phyloP scores from a whole-genome alignment of 179 eudicot genomes.

The Amaranthus tricolor region DNA sequence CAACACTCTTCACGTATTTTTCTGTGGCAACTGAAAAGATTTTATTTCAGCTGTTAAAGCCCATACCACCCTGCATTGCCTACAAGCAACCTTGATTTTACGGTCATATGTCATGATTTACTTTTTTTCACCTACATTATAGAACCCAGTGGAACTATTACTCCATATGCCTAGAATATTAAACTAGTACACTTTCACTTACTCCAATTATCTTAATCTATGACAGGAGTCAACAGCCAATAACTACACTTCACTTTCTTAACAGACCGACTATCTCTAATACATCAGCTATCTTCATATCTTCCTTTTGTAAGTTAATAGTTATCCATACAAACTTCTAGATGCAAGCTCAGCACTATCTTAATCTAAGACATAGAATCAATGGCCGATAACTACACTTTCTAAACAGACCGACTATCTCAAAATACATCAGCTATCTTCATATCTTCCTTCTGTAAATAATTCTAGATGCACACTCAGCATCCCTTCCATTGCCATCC shows the following conservation, averaged over 20 bases:
- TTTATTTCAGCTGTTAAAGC: background rate
- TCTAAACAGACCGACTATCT: conserved; percentile 1
- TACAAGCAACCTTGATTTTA: background rate
- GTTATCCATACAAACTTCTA: conserved; percentile 9
- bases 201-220: background rate
- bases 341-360: background rate
- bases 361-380: background rate
- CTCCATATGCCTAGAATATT: background rate
- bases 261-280: conserved; percentile 1
- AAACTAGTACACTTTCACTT: background rate
- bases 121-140: conserved; percentile 2
- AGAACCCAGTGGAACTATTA: background rate
- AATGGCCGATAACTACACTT: background rate
- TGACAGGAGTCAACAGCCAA: conserved; percentile 4
- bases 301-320: background rate
- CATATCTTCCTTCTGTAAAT: background rate
- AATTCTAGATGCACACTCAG: conserved; percentile 7
- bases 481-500: background rate
- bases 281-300: background rate
- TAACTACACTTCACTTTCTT: background rate
- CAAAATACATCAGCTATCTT: background rate
- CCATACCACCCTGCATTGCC: background rate
- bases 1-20: background rate
- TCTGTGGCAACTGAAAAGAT: background rate
- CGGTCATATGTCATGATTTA: background rate